Percentiles rank a stretch among this genome's conserved stretches.
phyloP scores from a whole-genome alignment of 2,329 filamentous ascomycete species.

The Neospermospora avenae region DNA sequence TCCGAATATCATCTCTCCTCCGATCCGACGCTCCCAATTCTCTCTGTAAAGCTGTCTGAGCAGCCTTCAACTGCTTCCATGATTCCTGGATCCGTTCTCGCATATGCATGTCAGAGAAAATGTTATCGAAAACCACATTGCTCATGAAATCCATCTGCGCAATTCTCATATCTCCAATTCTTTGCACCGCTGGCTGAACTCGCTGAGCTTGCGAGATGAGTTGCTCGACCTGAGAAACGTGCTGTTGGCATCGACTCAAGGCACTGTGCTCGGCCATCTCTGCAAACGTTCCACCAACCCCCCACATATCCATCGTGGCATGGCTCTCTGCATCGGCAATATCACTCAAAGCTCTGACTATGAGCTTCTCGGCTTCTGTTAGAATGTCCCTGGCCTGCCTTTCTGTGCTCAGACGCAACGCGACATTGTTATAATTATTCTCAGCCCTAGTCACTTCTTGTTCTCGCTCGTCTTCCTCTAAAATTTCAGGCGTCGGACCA shows the following conservation, averaged over 20 bases:
- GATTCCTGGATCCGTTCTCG: slow-evolving; percentile 49
- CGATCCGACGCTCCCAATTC: slow-evolving; percentile 36
- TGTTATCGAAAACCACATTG: slow-evolving; percentile 54
- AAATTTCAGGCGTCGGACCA: slow-evolving; percentile 50
- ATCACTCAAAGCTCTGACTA: slow-evolving; percentile 37
- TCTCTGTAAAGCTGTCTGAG: slow-evolving; percentile 33
- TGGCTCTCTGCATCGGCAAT: slow-evolving; percentile 43
- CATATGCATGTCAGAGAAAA: slow-evolving; percentile 51
- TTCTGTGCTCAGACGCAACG: slow-evolving; percentile 40
- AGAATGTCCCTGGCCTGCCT: slow-evolving; percentile 41
- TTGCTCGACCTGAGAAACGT: slow-evolving; percentile 41
- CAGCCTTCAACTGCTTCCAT: slow-evolving; percentile 34
- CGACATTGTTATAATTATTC: slow-evolving; percentile 39
- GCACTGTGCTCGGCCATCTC: slow-evolving; percentile 54
- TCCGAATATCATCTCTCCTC: slow-evolving; percentile 32
- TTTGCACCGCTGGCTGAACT: slow-evolving; percentile 39
- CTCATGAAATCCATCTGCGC: slow-evolving; percentile 45
- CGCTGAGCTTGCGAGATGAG: slow-evolving; percentile 41
- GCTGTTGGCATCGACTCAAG: slow-evolving; percentile 46
- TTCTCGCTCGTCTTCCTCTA: slow-evolving; percentile 51
- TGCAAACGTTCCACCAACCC: slow-evolving; percentile 43
- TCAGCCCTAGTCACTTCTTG: slow-evolving; percentile 36
- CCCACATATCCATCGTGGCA: slow-evolving; percentile 47
- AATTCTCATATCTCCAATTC: slow-evolving; percentile 41
- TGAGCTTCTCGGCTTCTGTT: slow-evolving; percentile 37